phyloP scores from a whole-genome alignment of 2,329 filamentous ascomycete genomes.

The Aspergillus sp. region DNA sequence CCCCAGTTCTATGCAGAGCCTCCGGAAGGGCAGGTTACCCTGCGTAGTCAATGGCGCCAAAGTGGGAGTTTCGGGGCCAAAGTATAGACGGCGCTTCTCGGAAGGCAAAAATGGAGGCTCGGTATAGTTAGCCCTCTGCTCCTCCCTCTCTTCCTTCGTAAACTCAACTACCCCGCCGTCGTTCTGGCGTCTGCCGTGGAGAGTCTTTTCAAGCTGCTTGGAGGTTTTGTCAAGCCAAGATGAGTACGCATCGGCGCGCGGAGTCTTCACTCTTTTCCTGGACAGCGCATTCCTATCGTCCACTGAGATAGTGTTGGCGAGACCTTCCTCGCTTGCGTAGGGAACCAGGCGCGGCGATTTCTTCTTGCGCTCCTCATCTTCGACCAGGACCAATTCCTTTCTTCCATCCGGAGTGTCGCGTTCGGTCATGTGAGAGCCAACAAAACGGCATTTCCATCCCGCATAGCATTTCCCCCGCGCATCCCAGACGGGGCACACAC shows the following conservation, averaged over 20 bases:
- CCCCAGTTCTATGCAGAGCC: conserved; percentile 83
- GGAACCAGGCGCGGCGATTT: conserved; percentile 30
- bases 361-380: conserved; percentile 50
- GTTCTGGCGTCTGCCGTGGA: conserved; percentile 45
- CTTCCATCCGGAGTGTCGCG: conserved; percentile 72
- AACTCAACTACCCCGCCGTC: conserved; percentile 29
- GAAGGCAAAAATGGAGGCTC: conserved; percentile 86
- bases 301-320: conserved; percentile 71
- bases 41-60: conserved; percentile 95
- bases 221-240: conserved; percentile 72
- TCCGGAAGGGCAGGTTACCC: conserved; percentile 90
- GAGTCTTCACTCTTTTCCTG: conserved; percentile 67
- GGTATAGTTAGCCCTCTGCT: conserved; percentile 75
- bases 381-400: conserved; percentile 74
- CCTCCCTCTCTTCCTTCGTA: conserved; percentile 52
- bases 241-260: conserved; percentile 72
- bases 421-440: conserved; percentile 81
- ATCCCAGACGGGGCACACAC: conserved; percentile 79
- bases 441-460: conserved; percentile 94
- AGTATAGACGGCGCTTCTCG: conserved; percentile 91
- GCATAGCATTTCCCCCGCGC: conserved; percentile 71
- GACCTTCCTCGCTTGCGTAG: conserved; percentile 52
- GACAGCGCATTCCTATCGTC: conserved; percentile 71
- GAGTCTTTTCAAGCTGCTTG: conserved; percentile 45
- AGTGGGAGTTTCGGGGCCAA: conserved; percentile 86